Percentiles rank a stretch among this genome's conserved stretches.
Conservation (phyloP, 2,329 filamentous ascomycete genomes). For the Sporothrix sp. region DNA sequence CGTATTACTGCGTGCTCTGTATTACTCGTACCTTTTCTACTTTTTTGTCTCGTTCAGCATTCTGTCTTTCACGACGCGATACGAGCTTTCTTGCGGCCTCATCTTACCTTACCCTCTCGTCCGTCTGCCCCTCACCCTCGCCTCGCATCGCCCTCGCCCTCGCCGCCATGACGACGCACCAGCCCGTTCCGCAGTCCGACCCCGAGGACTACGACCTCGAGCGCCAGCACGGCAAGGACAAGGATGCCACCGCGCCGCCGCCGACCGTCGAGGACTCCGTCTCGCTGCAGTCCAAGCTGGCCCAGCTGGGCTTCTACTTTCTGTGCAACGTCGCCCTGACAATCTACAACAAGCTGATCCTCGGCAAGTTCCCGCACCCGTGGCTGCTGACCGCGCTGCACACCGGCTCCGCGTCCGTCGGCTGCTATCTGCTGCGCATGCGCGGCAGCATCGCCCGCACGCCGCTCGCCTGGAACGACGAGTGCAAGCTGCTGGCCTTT, state of each 20-base stretch:
- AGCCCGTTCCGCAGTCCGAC: slow-evolving; percentile 11
- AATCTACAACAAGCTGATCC: slow-evolving; percentile 49
- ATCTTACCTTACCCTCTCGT: too few species aligned
- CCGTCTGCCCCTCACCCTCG: too few species aligned
- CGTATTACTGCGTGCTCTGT: too few species aligned
- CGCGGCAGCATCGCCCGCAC: slow-evolving; percentile 16
- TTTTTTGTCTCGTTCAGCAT: too few species aligned
- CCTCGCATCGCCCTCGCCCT: too few species aligned
- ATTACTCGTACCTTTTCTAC: too few species aligned
- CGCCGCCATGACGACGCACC: slow-evolving; percentile 6
- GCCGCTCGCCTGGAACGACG: slow-evolving; percentile 11
- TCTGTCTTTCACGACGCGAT: too few species aligned
- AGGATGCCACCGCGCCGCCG: background rate
- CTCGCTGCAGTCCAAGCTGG: slow-evolving; percentile 9
- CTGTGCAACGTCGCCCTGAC: slow-evolving; percentile 38
- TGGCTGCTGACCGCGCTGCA: slow-evolving; percentile 20
- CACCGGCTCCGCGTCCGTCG: slow-evolving; percentile 18
- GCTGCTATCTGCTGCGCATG: slow-evolving; percentile 16
- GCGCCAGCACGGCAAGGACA: slow-evolving; percentile 5
- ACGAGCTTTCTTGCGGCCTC: too few species aligned
- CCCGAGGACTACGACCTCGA: slow-evolving; percentile 7
- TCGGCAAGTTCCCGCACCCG: slow-evolving; percentile 27
- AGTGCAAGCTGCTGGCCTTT: slow-evolving; percentile 16
- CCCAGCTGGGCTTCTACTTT: slow-evolving; percentile 18
- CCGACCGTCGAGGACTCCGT: slow-evolving; percentile 11